These are phyloP conservation scores for Fibroporia radiculosa DNA, from an alignment of 768 basidiomycete genomes.

Conservation along the genomic window DNA sequence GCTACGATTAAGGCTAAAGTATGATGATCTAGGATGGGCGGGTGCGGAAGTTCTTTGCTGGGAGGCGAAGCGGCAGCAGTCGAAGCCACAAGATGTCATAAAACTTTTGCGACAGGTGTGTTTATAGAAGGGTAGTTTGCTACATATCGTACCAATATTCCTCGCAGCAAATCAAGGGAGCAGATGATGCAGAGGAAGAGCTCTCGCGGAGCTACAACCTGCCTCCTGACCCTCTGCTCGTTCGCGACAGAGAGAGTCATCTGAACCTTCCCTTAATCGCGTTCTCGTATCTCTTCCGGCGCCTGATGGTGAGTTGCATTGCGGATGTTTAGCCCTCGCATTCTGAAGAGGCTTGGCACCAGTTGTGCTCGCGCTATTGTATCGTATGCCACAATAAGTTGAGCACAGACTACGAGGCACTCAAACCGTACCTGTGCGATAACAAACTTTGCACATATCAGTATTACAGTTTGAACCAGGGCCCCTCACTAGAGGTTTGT, in stretches of 20 bases:
- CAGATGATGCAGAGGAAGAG: slow-evolving; percentile 37
- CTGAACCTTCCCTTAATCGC: slow-evolving; percentile 58
- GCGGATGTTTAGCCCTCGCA: background rate
- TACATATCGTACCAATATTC: background rate
- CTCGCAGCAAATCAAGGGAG: slow-evolving; percentile 20
- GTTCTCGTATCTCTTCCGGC: slow-evolving; percentile 57
- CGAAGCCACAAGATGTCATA: slow-evolving; percentile 32
- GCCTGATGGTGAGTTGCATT: slow-evolving; percentile 42
- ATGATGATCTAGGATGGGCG: slow-evolving; percentile 53
- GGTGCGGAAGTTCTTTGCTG: slow-evolving; percentile 51
- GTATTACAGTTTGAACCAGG: slow-evolving; percentile 57
- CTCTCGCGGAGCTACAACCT: slow-evolving; percentile 34
- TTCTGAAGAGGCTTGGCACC: background rate
- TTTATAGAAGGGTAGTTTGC: background rate
- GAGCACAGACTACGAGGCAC: slow-evolving; percentile 42
- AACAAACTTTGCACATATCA: slow-evolving; percentile 61
- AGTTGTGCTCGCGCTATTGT: slow-evolving; percentile 65
- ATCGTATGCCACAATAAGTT: slow-evolving; percentile 67
- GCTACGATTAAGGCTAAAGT: slow-evolving; percentile 42
- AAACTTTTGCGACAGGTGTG: slow-evolving; percentile 24
- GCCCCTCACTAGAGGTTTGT: slow-evolving; percentile 58
- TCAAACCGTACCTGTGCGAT: slow-evolving; percentile 71
- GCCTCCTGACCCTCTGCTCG: slow-evolving; percentile 48
- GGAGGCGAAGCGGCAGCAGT: slow-evolving; percentile 39
- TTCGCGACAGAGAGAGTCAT: slow-evolving; percentile 23